These are phyloP conservation scores for Thermoascus crustaceus DNA, from an alignment of 2,329 filamentous ascomycete species.

Conservation along the genomic window DNA sequence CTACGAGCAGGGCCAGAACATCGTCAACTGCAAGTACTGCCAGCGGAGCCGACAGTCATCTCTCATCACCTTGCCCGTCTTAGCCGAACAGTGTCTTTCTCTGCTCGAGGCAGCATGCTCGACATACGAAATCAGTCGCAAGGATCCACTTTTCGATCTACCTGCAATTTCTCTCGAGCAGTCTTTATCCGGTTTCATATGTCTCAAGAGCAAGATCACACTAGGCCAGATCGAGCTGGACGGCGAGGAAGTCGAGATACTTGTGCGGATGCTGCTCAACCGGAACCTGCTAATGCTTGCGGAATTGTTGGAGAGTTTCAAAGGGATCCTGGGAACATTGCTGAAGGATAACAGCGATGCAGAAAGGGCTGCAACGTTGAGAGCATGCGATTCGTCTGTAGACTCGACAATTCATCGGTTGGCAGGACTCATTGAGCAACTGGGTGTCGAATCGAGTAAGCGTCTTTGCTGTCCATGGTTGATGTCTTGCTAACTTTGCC, in stretches of 20 bases:
- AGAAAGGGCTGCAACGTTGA: constrained; percentile 9
- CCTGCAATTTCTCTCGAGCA: constrained; percentile 16
- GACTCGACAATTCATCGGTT: constrained; percentile 16
- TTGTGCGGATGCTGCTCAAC: constrained; percentile 17
- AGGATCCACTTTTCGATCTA: constrained; percentile 16
- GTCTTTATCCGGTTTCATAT: constrained; percentile 15
- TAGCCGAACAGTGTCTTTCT: constrained; percentile 26
- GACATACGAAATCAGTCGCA: constrained; percentile 17
- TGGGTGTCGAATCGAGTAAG: constrained; percentile 11
- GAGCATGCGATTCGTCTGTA: constrained; percentile 15
- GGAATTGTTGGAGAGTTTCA: constrained; percentile 16
- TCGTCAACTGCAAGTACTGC: constrained; percentile 18
- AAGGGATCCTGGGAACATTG: constrained; percentile 8
- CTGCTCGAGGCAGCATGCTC: constrained; percentile 20
- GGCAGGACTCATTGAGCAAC: constrained; percentile 16
- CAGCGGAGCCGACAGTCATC: constrained; percentile 12
- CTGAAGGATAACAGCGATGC: constrained; percentile 9
- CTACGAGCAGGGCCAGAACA: constrained; percentile 13
- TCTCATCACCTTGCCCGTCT: constrained; percentile 32
- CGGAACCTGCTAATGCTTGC: constrained; percentile 15
- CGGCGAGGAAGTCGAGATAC: constrained; percentile 14
- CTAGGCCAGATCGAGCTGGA: constrained; percentile 21
- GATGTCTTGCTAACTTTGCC: background rate
- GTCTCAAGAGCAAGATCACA: constrained; percentile 17
- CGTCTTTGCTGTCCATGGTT: background rate